Conservation (phyloP, 2,329 filamentous ascomycete genomes). For the Chaetomium sp. region DNA sequence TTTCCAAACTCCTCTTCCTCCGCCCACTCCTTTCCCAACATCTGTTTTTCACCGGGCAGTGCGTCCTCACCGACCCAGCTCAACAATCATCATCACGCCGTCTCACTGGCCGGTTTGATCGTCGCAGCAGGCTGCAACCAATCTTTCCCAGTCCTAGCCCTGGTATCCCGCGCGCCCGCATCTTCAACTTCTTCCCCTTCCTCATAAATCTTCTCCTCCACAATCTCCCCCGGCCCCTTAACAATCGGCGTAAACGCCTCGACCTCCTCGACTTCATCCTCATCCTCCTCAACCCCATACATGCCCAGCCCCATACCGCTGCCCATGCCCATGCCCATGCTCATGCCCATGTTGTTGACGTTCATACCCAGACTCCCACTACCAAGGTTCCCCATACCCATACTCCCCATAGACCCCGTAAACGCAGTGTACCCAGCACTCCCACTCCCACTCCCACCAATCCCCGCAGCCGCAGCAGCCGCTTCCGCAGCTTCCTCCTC, state of each 20-base stretch:
- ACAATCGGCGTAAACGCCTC: constrained; percentile 24
- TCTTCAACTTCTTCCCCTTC: constrained; percentile 18
- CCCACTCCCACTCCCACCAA: background rate
- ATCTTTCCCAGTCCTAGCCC: background rate
- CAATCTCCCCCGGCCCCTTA: constrained; percentile 21
- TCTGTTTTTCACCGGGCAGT: too few species aligned
- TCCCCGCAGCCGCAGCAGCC: background rate
- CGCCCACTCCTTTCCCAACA: too few species aligned
- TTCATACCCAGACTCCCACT: background rate
- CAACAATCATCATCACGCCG: background rate
- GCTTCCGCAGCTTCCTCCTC: constrained; percentile 13
- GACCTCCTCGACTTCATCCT: constrained; percentile 22
- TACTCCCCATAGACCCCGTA: background rate
- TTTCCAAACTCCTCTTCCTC: too few species aligned
- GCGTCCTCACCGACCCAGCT: too few species aligned
- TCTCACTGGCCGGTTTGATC: constrained; percentile 5
- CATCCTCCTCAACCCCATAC: constrained; percentile 12
- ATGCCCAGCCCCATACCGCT: background rate
- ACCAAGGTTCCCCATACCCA: background rate
- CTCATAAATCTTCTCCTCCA: constrained; percentile 25
- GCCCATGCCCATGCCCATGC: background rate
- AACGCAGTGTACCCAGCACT: background rate
- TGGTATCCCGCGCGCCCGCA: background rate
- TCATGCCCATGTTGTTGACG: background rate
- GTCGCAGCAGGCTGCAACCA: constrained; percentile 11